Evolutionary conservation across 2,329 filamentous ascomycete genomes (phyloP).

Genomic region (Fusarium zealandicum): DNA sequence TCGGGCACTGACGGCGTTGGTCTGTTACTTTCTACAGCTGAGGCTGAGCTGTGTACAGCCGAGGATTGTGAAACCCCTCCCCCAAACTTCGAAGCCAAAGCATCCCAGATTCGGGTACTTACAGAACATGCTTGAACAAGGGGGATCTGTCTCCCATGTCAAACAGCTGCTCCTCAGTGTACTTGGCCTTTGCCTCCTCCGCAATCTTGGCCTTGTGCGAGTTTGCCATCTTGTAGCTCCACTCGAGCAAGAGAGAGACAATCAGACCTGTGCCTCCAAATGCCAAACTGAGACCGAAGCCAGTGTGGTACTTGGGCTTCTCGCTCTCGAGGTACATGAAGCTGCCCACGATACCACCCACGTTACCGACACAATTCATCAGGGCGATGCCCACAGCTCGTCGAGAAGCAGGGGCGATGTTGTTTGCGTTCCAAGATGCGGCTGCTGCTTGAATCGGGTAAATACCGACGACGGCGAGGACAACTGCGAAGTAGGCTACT

Average conservation of each 20-base stretch:
- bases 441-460: constrained; percentile 36
- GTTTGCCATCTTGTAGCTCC: constrained; percentile 43
- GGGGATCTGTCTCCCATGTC: constrained; percentile 46
- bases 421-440: constrained; percentile 38
- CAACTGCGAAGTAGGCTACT: constrained; percentile 30
- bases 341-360: constrained; percentile 41
- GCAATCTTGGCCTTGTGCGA: constrained; percentile 39
- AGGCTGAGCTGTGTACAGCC: too few species aligned
- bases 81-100: too few species aligned
- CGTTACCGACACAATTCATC: constrained; percentile 43
- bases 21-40: too few species aligned
- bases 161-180: constrained; percentile 43
- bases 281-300: constrained; percentile 47
- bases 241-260: constrained; percentile 43
- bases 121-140: constrained; percentile 43
- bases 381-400: constrained; percentile 46
- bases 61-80: too few species aligned
- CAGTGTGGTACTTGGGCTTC: constrained; percentile 58
- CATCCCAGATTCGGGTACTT: neutral
- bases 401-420: constrained; percentile 37
- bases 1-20: too few species aligned
- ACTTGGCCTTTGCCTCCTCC: constrained; percentile 41
- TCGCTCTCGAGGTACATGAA: constrained; percentile 41
- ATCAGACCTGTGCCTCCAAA: constrained; percentile 43
- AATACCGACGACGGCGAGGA: constrained; percentile 34